Conservation (phyloP, 2,329 filamentous ascomycete species). For the Fusarium sp. region DNA sequence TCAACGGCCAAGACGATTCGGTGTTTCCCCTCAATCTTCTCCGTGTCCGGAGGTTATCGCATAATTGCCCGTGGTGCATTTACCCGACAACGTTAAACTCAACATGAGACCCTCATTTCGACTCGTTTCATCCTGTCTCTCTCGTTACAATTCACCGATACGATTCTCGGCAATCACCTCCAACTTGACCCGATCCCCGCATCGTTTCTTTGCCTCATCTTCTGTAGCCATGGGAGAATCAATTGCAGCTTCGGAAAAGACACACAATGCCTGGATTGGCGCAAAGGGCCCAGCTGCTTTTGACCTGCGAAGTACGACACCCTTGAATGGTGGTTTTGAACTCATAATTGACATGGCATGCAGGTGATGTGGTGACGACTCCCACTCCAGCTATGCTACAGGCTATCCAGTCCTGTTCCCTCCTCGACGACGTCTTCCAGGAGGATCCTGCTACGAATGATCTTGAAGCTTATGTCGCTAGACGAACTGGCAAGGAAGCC, state of each 20-base stretch:
- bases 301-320: constrained; percentile 53
- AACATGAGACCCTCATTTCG: constrained; percentile 18
- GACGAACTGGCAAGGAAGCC: constrained; percentile 78
- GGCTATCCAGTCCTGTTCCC: constrained; percentile 78
- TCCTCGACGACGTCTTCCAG: constrained; percentile 85
- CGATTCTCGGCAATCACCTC: neutral
- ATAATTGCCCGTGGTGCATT: neutral
- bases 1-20: constrained; percentile 13
- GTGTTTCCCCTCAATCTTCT: constrained; percentile 22
- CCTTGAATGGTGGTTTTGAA: too few species aligned
- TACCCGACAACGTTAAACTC: constrained; percentile 4
- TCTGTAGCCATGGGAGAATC: constrained; percentile 26
- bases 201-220: constrained; percentile 23
- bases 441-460: constrained; percentile 83
- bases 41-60: constrained; percentile 12
- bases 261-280: constrained; percentile 51
- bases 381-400: constrained; percentile 84
- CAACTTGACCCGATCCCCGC: neutral
- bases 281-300: constrained; percentile 51
- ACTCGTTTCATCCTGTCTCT: constrained; percentile 8
- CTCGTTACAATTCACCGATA: neutral
- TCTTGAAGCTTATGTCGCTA: constrained; percentile 79
- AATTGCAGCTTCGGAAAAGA: constrained; percentile 15
- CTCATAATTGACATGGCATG: neutral
- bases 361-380: constrained; percentile 70